Conservation (phyloP, 352 stramenopile species). For the Globisporangium emineosum region DNA sequence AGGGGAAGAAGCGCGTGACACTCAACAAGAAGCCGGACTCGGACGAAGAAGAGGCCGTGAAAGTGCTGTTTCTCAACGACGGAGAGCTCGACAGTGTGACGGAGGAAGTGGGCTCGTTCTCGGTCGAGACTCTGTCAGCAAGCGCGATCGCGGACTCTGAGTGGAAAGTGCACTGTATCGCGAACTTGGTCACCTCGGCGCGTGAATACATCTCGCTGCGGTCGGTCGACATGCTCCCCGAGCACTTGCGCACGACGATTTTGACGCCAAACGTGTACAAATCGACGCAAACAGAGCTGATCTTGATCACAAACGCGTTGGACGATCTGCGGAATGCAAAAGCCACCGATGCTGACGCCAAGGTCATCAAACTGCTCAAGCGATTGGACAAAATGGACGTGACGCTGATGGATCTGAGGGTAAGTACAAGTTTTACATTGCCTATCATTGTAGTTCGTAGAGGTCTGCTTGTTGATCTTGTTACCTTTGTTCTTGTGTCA, state of each 20-base stretch:
- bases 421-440: constrained; percentile 21
- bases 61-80: constrained; percentile 79
- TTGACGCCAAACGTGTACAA: constrained; percentile 78
- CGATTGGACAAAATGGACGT: constrained; percentile 69
- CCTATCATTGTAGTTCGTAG: not conserved
- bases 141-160: constrained; percentile 66
- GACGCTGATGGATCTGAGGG: constrained; percentile 74
- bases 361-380: constrained; percentile 65
- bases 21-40: constrained; percentile 34
- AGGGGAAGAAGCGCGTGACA: constrained; percentile 41
- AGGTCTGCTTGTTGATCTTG: constrained; percentile 12
- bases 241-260: constrained; percentile 76
- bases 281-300: constrained; percentile 70
- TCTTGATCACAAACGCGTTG: constrained; percentile 60
- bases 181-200: constrained; percentile 75
- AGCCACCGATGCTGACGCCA: constrained; percentile 22
- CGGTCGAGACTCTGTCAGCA: constrained; percentile 59
- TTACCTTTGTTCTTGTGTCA: not conserved
- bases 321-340: constrained; percentile 50
- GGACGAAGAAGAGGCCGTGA: constrained; percentile 65
- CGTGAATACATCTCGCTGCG: constrained; percentile 83
- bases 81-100: constrained; percentile 72
- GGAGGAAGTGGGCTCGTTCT: constrained; percentile 53
- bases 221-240: constrained; percentile 80
- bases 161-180: constrained; percentile 73